Base-by-base conservation (phyloP, 1,284 basidiomycete species). In the Ceratobasidium sp. region DNA sequence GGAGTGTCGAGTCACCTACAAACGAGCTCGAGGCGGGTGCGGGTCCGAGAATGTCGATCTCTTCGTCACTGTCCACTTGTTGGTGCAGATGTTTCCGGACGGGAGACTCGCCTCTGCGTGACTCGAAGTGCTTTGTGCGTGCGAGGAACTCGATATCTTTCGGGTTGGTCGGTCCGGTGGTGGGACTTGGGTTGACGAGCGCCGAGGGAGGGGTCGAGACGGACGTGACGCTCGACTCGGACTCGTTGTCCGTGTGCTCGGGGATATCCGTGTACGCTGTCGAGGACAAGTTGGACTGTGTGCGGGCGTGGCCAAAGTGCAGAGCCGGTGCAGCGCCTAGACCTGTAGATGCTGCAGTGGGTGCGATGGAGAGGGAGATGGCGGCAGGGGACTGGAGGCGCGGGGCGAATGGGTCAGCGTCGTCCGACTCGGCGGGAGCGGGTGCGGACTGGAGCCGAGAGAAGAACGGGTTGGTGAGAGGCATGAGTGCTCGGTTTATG, bases 211-310 rank as follows among this genome's bases (percentile, higher is more conserved):
- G 64, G 21, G 64, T 67, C 14, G 64, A 67, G n/a, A 67, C 50
- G 28, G 50, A 55, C 35, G 64, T 67, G 9, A 67, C 52, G 50
- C 64, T 67, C 64, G 64, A 67, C 52, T 67, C 64, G n/a, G 64
- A 67, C 38, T 67, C 64, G 52, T 67, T 67, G 64, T 67, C 64
- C 35, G 64, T 67, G 38, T 67, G 64, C 28, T 67, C 64, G 32
- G 64, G 64, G 8, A 67, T 55, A 23, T 67, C 64, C 38, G 64
- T 67, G 49, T 67, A 67, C 21, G 50, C 64, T n/a, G 57, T 59
- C 35, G 64, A 67, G 35, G 64, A 67, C 23, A 67, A 52, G 28
- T 67, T 67, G 4, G 50, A 55, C 47, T 67, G 64, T n/a, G 64
- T 67, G 30, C 64, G 64, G 28, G 52, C 52, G 26, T 67, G 64